Base-by-base conservation (phyloP, 1,284 basidiomycete genomes). In the Moesziomyces aphidis region DNA sequence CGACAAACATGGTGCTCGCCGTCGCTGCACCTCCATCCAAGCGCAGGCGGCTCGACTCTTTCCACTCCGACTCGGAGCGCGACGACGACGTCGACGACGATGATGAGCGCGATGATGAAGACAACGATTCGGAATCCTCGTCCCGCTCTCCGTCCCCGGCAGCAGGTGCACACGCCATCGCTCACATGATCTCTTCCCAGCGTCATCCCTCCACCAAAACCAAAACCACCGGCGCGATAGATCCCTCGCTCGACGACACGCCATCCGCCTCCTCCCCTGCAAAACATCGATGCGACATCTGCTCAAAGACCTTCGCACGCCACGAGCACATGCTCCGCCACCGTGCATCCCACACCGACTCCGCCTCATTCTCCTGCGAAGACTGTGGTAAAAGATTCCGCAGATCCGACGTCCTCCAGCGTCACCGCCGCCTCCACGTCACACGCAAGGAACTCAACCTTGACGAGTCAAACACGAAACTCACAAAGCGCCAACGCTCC, bases 321-420 rank as follows among this genome's bases (percentile, higher is more conserved):
- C 56, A 59, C 43, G 62, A 65, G 52, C 62, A 65, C 51, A 50
- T 65, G 55, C 43, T 58, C 10, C 62, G 62, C 39, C 62, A 65
- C 34, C 62, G 53, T n/a, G 56, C 55, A 6, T 58, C 62, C 13
- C 62, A 65, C 43, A 55, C 55, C 43, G 48, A 58, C 39, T 5
- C 50, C 9, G 51, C 56, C 28, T 51, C 62, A 9, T 55, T 50
- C 42, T 17, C 43, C 1, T 65, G 62, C 62, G 28, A 54, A 26
- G 52, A 58, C 8, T 65, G 62, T 15, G 51, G 56, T 10, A 57
- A 59, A 26, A 51, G 39, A 11, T 64, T 64, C 34, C 62, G 56
- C 10, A 43, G 62, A 22, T 58, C 47, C 34, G 62, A 64, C 24
- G 62, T 64, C 17, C 51, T 64, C 17, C 55, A 55, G n/a, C 55